Conservation (phyloP, 1,284 basidiomycete species). For the Fomitopsis schrenkii region DNA sequence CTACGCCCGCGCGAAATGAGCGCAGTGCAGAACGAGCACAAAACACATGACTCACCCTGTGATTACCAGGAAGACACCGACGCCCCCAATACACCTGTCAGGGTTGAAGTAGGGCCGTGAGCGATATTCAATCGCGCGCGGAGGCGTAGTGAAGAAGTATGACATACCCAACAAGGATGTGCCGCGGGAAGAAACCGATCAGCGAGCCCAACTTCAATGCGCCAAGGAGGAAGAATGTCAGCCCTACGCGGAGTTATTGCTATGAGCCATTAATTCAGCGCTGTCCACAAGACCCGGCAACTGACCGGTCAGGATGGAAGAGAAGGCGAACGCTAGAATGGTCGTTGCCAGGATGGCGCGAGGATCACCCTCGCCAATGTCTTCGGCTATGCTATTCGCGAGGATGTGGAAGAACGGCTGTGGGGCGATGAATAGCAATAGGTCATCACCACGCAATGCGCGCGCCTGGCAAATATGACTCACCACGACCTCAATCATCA, state of each 20-base stretch:
- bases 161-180: slow-evolving; percentile 84
- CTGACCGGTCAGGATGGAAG: slow-evolving; percentile 86
- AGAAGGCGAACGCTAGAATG: slow-evolving; percentile 85
- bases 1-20: slow-evolving; percentile 42
- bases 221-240: slow-evolving; percentile 88
- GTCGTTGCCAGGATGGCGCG: slow-evolving; percentile 85
- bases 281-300: slow-evolving; percentile 1
- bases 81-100: slow-evolving; percentile 87
- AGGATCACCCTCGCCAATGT: slow-evolving; percentile 72
- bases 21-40: not conserved
- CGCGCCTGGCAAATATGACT: slow-evolving; percentile 27
- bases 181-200: slow-evolving; percentile 95
- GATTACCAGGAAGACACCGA: slow-evolving; percentile 88
- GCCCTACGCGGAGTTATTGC: slow-evolving; percentile 37
- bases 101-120: not conserved
- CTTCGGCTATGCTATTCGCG: slow-evolving; percentile 69
- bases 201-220: slow-evolving; percentile 79
- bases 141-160: not conserved
- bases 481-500: slow-evolving; percentile 98
- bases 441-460: not conserved
- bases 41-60: slow-evolving; percentile 59
- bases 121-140: not conserved
- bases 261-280: not conserved
- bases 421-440: not conserved
- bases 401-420: slow-evolving; percentile 96